A percentile compares a stretch with the other conserved stretches of the same genome.
Evolutionary conservation across 495 filamentous ascomycete genomes (phyloP).

Genomic region (Annulohypoxylon maeteangense): DNA sequence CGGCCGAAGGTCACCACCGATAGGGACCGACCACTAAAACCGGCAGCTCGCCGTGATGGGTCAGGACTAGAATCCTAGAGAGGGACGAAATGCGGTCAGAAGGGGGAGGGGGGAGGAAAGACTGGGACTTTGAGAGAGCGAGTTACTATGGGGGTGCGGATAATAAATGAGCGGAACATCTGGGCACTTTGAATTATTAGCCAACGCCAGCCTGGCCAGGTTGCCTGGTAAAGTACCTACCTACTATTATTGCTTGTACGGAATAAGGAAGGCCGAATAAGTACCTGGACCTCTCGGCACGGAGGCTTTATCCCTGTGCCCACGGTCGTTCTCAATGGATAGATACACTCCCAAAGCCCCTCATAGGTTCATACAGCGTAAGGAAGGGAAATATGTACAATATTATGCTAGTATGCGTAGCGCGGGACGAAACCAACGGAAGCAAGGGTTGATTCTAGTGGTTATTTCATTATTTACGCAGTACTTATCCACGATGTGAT

Average conservation of each 20-base stretch:
- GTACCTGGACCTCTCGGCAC: slow-evolving; percentile 28
- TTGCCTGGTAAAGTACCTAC: slow-evolving; percentile 31
- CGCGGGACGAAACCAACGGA: slow-evolving; percentile 40
- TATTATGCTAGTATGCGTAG: background rate
- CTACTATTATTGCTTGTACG: slow-evolving; percentile 13
- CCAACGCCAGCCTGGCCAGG: too few relatives aligned
- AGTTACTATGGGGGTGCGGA: background rate
- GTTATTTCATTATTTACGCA: slow-evolving; percentile 6
- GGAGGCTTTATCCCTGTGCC: slow-evolving; percentile 30
- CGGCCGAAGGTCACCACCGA: slow-evolving; percentile 38
- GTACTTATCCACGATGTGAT: slow-evolving; percentile 33
- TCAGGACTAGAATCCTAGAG: slow-evolving; percentile 24
- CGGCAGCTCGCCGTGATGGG: slow-evolving; percentile 43
- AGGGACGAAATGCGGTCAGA: slow-evolving; percentile 38
- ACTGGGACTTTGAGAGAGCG: background rate
- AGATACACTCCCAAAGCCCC: slow-evolving; percentile 23
- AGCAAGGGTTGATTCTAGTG: slow-evolving; percentile 35
- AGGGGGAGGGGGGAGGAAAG: background rate
- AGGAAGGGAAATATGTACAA: slow-evolving; percentile 7
- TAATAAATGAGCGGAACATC: slow-evolving; percentile 29
- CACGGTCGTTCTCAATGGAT: slow-evolving; percentile 25
- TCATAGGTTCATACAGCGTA: too few relatives aligned
- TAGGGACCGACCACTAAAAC: slow-evolving; percentile 44
- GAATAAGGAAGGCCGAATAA: slow-evolving; percentile 27
- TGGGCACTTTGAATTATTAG: slow-evolving; percentile 28